These are phyloP conservation scores for Paulownia fortunei DNA, from an alignment of 257 asterid species.

Conservation along the genomic window DNA sequence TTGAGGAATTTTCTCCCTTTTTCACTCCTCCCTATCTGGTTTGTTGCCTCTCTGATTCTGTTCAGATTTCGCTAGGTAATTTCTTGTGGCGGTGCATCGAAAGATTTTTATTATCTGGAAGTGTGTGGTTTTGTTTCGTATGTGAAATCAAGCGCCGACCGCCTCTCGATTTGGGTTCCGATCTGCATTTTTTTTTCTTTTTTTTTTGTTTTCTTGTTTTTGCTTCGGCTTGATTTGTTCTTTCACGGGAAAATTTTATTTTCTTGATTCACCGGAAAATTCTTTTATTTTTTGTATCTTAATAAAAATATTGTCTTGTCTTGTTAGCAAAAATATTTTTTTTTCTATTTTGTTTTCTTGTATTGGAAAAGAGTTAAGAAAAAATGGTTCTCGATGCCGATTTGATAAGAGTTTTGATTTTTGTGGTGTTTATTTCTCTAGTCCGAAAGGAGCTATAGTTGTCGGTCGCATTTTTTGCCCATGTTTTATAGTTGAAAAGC, in stretches of 20 bases:
- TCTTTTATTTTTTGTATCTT: neutral
- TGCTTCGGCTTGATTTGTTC: conserved; percentile 11
- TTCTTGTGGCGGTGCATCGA: conserved; percentile 10
- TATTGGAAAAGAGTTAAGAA: conserved; percentile 7
- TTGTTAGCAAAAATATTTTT: neutral
- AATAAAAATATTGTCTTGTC: neutral
- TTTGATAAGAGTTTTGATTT: conserved; percentile 12
- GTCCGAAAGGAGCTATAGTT: neutral
- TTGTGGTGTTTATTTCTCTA: neutral
- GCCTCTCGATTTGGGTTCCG: conserved; percentile 25
- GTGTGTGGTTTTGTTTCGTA: conserved; percentile 12
- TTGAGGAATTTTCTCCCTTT: neutral
- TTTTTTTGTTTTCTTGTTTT: neutral
- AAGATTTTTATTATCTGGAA: neutral
- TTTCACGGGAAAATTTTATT: neutral
- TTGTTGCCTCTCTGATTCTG: neutral
- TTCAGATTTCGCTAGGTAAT: conserved; percentile 36
- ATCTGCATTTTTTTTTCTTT: conserved; percentile 19
- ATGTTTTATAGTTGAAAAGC: neutral
- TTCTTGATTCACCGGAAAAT: conserved; percentile 5
- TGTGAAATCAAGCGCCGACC: conserved; percentile 22
- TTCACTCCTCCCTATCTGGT: neutral
- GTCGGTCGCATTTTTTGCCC: neutral
- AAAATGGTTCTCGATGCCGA: neutral
- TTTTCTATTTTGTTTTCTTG: neutral